Evolutionary conservation across 768 basidiomycete species (phyloP), one percentile per base, ranked within the genome.

Genomic region (Mycena latifolia): DNA sequence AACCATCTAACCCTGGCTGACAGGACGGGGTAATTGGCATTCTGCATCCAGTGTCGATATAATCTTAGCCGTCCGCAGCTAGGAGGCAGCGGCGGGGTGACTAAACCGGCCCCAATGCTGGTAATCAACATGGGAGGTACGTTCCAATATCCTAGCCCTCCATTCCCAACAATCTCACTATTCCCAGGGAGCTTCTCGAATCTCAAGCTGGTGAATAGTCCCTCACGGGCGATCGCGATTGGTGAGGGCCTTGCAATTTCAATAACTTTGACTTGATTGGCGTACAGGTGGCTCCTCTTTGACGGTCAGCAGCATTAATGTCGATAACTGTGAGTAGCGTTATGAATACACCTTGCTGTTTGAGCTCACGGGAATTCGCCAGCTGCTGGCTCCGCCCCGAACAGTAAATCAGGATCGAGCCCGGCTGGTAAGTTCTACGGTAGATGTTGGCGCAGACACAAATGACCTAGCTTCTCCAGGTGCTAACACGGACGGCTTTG

Each of bases 401-500:
- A 71, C 43, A 69, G 61, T 52, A 63, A 63, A 45, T 73, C 72
- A 8, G 69, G 45, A 8, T 50, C 57, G 14, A 59, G 31, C 8
- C 45, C 72, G 25, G 69, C 69, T 39, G 37, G 55, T 48, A 11
- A 39, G 33, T 33, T 28, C 5, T 5, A 28, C 9, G 2, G 31
- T 0, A n/a, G 1, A 5, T 20, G 27, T 29, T 3, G 6, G 12
- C 35, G 15, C 3, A 43, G 31, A 56, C 15, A 1, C 31, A 11
- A 33, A 35, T n/a, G n/a, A n/a, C n/a, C n/a, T n/a, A n/a, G n/a
- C n/a, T 35, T 33, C 5, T 25, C 31, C 15, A 51, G 73, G 69
- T 33, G 52, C 37, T n/a, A 74, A 74, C 35, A 74, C 73, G 12
- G 73, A 74, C 43, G 71, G 73, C 5, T 74, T 74, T 55, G 73